A percentile compares a stretch with the other conserved stretches of the same genome.
Conservation (phyloP, 1,284 basidiomycete genomes). For the Prillingera fragicola region DNA sequence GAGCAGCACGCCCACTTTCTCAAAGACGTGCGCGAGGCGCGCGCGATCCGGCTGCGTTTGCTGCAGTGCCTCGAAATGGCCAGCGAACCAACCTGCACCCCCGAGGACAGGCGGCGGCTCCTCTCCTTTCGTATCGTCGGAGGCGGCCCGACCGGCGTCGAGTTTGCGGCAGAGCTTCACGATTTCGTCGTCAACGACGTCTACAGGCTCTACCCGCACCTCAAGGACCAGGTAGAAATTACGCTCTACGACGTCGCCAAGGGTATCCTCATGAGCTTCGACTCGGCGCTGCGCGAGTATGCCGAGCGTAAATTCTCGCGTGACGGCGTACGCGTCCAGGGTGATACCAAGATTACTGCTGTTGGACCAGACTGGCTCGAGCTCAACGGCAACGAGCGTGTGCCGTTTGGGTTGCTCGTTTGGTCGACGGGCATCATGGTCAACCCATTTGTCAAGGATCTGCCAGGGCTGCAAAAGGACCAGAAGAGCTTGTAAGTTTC, state of each 20-base stretch:
- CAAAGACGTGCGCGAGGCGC: slow-evolving; percentile 74
- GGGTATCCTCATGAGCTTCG: slow-evolving; percentile 72
- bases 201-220: slow-evolving; percentile 55
- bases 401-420: slow-evolving; percentile 73
- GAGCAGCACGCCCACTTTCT: slow-evolving; percentile 74
- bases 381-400: slow-evolving; percentile 46
- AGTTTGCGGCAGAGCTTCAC: slow-evolving; percentile 78
- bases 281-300: slow-evolving; percentile 58
- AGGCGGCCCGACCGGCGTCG: slow-evolving; percentile 58
- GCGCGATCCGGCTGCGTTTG: slow-evolving; percentile 71
- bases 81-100: slow-evolving; percentile 62
- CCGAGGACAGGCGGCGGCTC: slow-evolving; percentile 60
- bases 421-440: slow-evolving; percentile 80
- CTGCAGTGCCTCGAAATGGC: slow-evolving; percentile 75
- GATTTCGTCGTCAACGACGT: slow-evolving; percentile 52
- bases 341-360: slow-evolving; percentile 70
- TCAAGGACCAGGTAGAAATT: slow-evolving; percentile 62
- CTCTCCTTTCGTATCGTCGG: slow-evolving; percentile 78
- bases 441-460: slow-evolving; percentile 65
- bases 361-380: slow-evolving; percentile 58
- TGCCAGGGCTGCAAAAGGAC: slow-evolving; percentile 61
- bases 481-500: slow-evolving; percentile 56
- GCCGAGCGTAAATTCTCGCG: slow-evolving; percentile 67
- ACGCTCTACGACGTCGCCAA: slow-evolving; percentile 75
- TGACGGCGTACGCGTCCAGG: slow-evolving; percentile 70